Conservation (phyloP, 768 basidiomycete genomes). For the Suillus fuscotomentosus region DNA sequence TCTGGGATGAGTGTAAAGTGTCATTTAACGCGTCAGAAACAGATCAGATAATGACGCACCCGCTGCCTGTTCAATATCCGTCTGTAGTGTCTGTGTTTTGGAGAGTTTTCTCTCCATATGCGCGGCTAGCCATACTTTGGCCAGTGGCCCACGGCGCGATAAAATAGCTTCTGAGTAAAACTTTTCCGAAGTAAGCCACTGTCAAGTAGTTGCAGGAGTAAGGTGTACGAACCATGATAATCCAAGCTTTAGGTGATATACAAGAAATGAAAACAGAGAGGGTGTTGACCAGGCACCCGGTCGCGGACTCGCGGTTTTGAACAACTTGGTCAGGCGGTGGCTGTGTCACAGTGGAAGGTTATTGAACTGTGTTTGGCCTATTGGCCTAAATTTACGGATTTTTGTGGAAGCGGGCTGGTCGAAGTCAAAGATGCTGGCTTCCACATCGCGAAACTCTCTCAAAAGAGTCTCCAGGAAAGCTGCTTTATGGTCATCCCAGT, state of each 20-base stretch:
- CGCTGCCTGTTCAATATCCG: slow-evolving; percentile 93
- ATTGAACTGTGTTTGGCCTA: slow-evolving; percentile 11
- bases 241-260: slow-evolving; percentile 19
- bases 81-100: slow-evolving; percentile 91
- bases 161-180: slow-evolving; percentile 95
- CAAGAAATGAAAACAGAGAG: slow-evolving; percentile 12
- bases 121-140: slow-evolving; percentile 98
- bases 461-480: slow-evolving; percentile 8
- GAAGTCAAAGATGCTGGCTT: slow-evolving; percentile 20
- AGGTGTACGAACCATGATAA: slow-evolving; percentile 21
- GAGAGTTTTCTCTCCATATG: slow-evolving; percentile 98
- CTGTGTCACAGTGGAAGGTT: slow-evolving; percentile 16
- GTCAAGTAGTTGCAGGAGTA: not conserved
- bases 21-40: not conserved
- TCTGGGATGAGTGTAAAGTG: slow-evolving; percentile 39
- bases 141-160: slow-evolving; percentile 89
- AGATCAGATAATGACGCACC: slow-evolving; percentile 45
- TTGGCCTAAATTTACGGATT: slow-evolving; percentile 3
- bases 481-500: not conserved
- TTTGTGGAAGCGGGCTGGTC: slow-evolving; percentile 2
- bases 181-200: slow-evolving; percentile 32
- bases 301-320: slow-evolving; percentile 3
- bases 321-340: slow-evolving; percentile 16
- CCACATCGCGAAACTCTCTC: slow-evolving; percentile 20
- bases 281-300: slow-evolving; percentile 4